These are phyloP conservation scores for Xylariomycetidae sp. DNA, from an alignment of 2,329 filamentous ascomycete species.

Conservation along the genomic window DNA sequence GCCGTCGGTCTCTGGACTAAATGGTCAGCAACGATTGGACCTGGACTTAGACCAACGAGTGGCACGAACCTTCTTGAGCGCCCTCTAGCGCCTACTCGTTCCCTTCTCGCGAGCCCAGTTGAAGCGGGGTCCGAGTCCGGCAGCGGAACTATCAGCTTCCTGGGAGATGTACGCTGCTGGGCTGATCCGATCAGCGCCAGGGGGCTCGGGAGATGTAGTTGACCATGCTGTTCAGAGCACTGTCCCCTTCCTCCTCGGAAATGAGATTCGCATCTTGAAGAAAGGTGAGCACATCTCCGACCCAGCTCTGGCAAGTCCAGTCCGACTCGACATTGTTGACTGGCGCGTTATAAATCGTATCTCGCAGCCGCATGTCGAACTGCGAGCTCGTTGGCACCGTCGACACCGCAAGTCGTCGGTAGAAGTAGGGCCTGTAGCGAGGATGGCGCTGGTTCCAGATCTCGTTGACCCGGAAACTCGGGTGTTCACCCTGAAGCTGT, in stretches of 20 bases:
- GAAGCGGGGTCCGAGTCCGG: too few species aligned
- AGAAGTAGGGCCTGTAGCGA: slow-evolving; percentile 21
- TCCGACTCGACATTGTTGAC: slow-evolving; percentile 22
- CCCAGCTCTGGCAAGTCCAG: slow-evolving; percentile 23
- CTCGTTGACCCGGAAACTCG: slow-evolving; percentile 19
- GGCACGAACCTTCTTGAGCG: too few species aligned
- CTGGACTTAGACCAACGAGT: too few species aligned
- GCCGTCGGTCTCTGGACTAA: too few species aligned
- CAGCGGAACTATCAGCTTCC: too few species aligned
- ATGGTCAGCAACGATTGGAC: too few species aligned
- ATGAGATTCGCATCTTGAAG: slow-evolving; percentile 24
- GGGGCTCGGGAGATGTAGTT: slow-evolving; percentile 24
- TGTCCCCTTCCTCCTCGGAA: slow-evolving; percentile 23
- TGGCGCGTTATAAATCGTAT: slow-evolving; percentile 18
- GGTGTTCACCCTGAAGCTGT: slow-evolving; percentile 21
- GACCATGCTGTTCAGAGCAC: slow-evolving; percentile 24
- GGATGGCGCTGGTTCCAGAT: slow-evolving; percentile 19
- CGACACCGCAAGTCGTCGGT: slow-evolving; percentile 22
- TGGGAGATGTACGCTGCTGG: too few species aligned
- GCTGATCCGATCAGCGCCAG: too few species aligned
- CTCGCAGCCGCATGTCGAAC: slow-evolving; percentile 17
- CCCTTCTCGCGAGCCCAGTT: too few species aligned
- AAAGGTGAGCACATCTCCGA: slow-evolving; percentile 22
- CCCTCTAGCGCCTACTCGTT: too few species aligned
- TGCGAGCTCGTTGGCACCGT: slow-evolving; percentile 17